phyloP scores from a whole-genome alignment of 352 stramenopile genomes.

The Phytopythium ostracodes region DNA sequence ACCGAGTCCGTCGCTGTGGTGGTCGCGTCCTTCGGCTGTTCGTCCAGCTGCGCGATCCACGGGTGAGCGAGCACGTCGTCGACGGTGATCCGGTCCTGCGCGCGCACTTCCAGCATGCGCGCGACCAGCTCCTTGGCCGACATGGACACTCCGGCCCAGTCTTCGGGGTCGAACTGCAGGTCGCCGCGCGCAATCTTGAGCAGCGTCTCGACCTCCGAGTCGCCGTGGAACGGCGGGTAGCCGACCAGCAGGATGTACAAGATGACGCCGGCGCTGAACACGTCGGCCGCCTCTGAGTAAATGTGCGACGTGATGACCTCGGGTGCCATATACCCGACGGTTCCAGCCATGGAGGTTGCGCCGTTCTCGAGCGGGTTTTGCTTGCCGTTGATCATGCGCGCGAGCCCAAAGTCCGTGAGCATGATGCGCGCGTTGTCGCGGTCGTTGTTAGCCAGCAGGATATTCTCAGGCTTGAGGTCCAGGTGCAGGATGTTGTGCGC shows the following conservation, averaged over 20 bases:
- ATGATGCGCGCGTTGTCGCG: slow-evolving; percentile 51
- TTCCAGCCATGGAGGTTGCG: slow-evolving; percentile 60
- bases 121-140: slow-evolving; percentile 63
- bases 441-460: slow-evolving; percentile 54
- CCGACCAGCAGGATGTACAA: slow-evolving; percentile 76
- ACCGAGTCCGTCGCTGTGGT: neutral
- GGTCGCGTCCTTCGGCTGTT: neutral
- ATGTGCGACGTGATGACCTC: slow-evolving; percentile 65
- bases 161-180: slow-evolving; percentile 59
- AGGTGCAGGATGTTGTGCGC: slow-evolving; percentile 76
- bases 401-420: slow-evolving; percentile 75
- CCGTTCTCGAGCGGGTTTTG: slow-evolving; percentile 54
- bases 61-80: slow-evolving; percentile 57
- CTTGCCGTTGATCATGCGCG: slow-evolving; percentile 71
- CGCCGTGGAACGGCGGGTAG: slow-evolving; percentile 71
- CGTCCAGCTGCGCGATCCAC: slow-evolving; percentile 40
- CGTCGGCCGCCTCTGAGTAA: slow-evolving; percentile 66
- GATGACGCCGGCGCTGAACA: slow-evolving; percentile 81
- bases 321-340: slow-evolving; percentile 75
- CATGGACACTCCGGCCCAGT: slow-evolving; percentile 58
- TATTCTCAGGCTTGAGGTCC: slow-evolving; percentile 82
- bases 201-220: slow-evolving; percentile 72
- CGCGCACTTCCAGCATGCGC: slow-evolving; percentile 70
- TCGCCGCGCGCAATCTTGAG: slow-evolving; percentile 74
- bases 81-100: slow-evolving; percentile 68